These are phyloP conservation scores for Sporobolomyces phaffii DNA, from an alignment of 768 basidiomycete species.

Conservation along the genomic window DNA sequence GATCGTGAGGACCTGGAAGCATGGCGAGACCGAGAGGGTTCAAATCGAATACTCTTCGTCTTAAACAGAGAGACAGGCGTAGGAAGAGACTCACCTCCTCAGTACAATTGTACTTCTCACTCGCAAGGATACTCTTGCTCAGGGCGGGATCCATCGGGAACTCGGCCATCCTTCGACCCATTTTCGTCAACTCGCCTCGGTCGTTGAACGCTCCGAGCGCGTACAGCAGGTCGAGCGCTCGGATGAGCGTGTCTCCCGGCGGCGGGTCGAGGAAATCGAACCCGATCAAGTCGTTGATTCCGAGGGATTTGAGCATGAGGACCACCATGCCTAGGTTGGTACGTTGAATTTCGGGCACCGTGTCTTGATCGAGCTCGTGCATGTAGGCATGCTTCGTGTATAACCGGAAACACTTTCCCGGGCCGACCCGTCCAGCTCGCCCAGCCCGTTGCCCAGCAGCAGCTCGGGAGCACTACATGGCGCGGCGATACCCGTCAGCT, in stretches of 20 bases:
- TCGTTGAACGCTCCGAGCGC: slow-evolving; percentile 95
- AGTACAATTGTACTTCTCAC: slow-evolving; percentile 86
- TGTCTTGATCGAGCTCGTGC: slow-evolving; percentile 94
- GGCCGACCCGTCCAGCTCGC: slow-evolving; percentile 93
- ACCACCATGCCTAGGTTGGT: slow-evolving; percentile 96
- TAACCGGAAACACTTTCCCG: slow-evolving; percentile 95
- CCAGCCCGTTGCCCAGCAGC: slow-evolving; percentile 97
- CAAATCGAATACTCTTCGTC: no score
- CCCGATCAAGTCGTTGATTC: slow-evolving; percentile 95
- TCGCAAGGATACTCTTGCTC: slow-evolving; percentile 90
- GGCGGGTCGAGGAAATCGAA: slow-evolving; percentile 99
- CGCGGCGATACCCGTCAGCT: neutral
- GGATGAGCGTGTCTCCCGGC: slow-evolving; percentile 93
- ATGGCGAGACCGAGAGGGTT: neutral
- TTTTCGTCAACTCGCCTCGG: slow-evolving; percentile 90
- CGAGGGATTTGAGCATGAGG: slow-evolving; percentile 85
- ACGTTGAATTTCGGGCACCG: slow-evolving; percentile 97
- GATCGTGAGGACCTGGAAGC: slow-evolving; percentile 75
- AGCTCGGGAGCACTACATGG: slow-evolving; percentile 77
- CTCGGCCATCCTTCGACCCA: slow-evolving; percentile 95
- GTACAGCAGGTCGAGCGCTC: slow-evolving; percentile 86
- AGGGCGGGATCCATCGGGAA: slow-evolving; percentile 90
- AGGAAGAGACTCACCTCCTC: slow-evolving; percentile 67
- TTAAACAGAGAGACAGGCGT: neutral
- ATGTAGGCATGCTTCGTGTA: slow-evolving; percentile 98